Conservation (phyloP, 495 filamentous ascomycete species). For the Bryoglossum gracile region DNA sequence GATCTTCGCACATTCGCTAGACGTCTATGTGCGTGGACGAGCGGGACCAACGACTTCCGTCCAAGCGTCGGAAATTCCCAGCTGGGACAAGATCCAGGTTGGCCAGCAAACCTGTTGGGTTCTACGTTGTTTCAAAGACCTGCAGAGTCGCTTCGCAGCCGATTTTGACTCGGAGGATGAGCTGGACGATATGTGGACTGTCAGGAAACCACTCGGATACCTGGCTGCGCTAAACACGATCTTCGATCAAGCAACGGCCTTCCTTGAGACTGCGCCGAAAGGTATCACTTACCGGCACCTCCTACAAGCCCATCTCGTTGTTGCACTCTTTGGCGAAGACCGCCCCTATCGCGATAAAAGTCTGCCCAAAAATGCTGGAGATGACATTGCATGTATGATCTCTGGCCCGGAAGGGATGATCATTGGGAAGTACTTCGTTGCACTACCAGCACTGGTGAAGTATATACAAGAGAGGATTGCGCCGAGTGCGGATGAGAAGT, state of each 20-base stretch:
- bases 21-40: background rate
- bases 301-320: constrained; percentile 8
- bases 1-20: constrained; percentile 5
- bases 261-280: too few species aligned
- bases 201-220: constrained; percentile 2
- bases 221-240: constrained; percentile 2
- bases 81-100: too few species aligned
- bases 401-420: too few species aligned
- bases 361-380: background rate
- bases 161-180: constrained; percentile 3
- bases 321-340: constrained; percentile 7
- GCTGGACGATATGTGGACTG: constrained; percentile 9
- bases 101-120: too few species aligned
- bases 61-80: background rate
- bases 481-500: constrained; percentile 5
- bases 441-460: constrained; percentile 12
- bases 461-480: constrained; percentile 15
- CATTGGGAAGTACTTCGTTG: constrained; percentile 17
- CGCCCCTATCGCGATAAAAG: constrained; percentile 8
- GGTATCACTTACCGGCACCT: constrained; percentile 9
- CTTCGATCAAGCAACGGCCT: constrained; percentile 4
- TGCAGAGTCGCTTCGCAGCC: constrained; percentile 3
- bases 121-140: constrained; percentile 9
- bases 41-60: too few species aligned
- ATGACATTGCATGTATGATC: constrained; percentile 14